Percentiles rank a stretch among this genome's conserved stretches.
Conservation (phyloP, 139 green algal species). For the Chlamydomonas incerta region DNA sequence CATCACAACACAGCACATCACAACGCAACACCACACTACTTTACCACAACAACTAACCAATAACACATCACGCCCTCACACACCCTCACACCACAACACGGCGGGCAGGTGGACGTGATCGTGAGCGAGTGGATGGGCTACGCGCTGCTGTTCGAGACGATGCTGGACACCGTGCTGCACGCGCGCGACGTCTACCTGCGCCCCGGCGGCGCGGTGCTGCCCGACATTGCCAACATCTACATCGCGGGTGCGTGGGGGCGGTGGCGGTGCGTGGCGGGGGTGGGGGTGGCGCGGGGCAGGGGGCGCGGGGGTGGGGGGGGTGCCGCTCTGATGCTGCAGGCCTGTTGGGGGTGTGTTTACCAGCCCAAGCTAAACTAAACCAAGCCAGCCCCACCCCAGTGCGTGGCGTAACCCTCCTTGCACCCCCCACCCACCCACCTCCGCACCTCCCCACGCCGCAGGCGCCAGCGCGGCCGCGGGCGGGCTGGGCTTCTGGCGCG, state of each 20-base stretch:
- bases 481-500: conserved; percentile 36
- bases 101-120: conserved; percentile 83
- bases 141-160: conserved; percentile 96
- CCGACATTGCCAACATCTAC: conserved; percentile 84
- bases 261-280: conserved; percentile 85
- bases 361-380: too few species aligned
- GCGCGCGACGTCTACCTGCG: conserved; percentile 71
- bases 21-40: too few species aligned
- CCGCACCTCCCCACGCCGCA: not conserved
- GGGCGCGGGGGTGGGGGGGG: too few species aligned
- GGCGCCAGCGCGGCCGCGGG: conserved; percentile 29
- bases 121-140: conserved; percentile 99
- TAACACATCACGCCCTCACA: not conserved
- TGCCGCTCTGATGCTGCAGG: too few species aligned
- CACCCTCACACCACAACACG: not conserved
- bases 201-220: conserved; percentile 91
- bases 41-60: too few species aligned
- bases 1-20: too few species aligned
- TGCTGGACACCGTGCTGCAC: conserved; percentile 89
- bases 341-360: too few species aligned
- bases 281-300: not conserved
- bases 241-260: conserved; percentile 73
- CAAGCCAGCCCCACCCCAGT: too few species aligned
- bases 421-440: not conserved
- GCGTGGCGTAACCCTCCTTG: not conserved